Conservation (phyloP, 2,329 filamentous ascomycete species). For the Trichoderma breve region DNA sequence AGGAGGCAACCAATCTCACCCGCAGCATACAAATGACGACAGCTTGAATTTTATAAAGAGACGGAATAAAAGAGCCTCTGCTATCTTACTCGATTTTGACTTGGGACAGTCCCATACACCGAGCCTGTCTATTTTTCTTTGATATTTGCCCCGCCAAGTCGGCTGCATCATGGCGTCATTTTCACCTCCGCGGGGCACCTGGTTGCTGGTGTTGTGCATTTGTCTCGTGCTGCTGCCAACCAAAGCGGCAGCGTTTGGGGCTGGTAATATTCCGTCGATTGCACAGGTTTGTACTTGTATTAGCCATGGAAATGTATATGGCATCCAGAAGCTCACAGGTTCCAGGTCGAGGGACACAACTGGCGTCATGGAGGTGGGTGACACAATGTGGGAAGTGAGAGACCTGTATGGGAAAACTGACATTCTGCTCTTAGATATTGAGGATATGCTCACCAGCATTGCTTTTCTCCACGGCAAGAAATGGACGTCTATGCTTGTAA, state of each 20-base stretch:
- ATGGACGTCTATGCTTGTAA: conserved; percentile 77
- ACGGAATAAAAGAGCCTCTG: background rate
- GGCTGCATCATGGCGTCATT: conserved; percentile 46
- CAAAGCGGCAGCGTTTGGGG: conserved; percentile 61
- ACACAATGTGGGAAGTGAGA: background rate
- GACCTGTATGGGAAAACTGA: background rate
- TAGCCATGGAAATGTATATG: background rate
- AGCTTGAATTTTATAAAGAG: background rate
- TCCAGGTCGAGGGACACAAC: conserved; percentile 65
- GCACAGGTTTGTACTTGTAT: conserved; percentile 38
- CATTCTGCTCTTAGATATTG: conserved; percentile 56
- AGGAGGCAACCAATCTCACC: conserved; percentile 11
- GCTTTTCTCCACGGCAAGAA: conserved; percentile 78
- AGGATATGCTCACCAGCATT: conserved; percentile 76
- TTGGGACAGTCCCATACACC: too few relatives aligned
- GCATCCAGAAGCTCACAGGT: background rate
- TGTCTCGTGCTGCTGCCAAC: conserved; percentile 57
- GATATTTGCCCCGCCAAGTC: background rate
- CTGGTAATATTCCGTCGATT: conserved; percentile 69
- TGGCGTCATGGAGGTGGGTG: conserved; percentile 63
- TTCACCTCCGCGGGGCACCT: conserved; percentile 46
- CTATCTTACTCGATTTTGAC: background rate
- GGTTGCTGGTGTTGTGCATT: conserved; percentile 53
- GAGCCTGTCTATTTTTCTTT: background rate
- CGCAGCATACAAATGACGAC: background rate